Evolutionary conservation across 768 basidiomycete species (phyloP).

Genomic region (Trametes cubensis): DNA sequence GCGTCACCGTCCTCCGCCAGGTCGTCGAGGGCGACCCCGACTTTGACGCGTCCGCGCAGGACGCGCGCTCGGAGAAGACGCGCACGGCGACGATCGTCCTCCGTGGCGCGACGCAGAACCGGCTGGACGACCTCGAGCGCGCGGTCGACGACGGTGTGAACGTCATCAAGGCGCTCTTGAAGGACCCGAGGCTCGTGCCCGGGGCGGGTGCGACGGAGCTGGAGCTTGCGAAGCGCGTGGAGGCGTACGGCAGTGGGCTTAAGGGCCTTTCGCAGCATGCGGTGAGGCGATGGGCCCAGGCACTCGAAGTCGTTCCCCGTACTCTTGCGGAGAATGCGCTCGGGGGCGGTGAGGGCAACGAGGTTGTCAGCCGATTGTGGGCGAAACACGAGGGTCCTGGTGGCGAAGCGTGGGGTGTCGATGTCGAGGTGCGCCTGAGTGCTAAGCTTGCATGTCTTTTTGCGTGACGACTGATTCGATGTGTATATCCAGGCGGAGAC

Average conservation of each 20-base stretch:
- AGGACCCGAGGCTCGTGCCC: conserved; percentile 87
- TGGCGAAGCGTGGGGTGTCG: conserved; percentile 81
- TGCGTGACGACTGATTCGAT: conserved; percentile 9
- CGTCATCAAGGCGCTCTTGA: conserved; percentile 90
- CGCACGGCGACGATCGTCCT: conserved; percentile 93
- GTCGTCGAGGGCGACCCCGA: conserved; percentile 66
- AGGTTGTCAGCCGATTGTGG: conserved; percentile 86
- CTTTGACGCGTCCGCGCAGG: conserved; percentile 47
- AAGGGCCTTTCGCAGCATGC: conserved; percentile 93
- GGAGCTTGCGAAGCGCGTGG: conserved; percentile 85
- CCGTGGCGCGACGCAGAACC: conserved; percentile 92
- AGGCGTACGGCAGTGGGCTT: conserved; percentile 83
- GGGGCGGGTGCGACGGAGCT: conserved; percentile 95
- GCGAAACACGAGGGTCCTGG: conserved; percentile 83
- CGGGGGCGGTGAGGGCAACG: conserved; percentile 89
- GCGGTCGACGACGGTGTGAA: conserved; percentile 97
- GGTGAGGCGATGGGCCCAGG: conserved; percentile 85
- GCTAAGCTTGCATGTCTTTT: not conserved
- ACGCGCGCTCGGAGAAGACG: conserved; percentile 63
- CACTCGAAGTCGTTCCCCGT: conserved; percentile 90
- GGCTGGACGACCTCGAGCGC: conserved; percentile 93
- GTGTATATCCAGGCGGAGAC: conserved; percentile 57
- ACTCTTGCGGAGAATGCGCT: conserved; percentile 95
- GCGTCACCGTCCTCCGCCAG: conserved; percentile 95
- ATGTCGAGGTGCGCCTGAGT: conserved; percentile 71